phyloP scores from a whole-genome alignment of 192 early-diverging fungal genomes.

The Phlyctochytrium bullatum region DNA sequence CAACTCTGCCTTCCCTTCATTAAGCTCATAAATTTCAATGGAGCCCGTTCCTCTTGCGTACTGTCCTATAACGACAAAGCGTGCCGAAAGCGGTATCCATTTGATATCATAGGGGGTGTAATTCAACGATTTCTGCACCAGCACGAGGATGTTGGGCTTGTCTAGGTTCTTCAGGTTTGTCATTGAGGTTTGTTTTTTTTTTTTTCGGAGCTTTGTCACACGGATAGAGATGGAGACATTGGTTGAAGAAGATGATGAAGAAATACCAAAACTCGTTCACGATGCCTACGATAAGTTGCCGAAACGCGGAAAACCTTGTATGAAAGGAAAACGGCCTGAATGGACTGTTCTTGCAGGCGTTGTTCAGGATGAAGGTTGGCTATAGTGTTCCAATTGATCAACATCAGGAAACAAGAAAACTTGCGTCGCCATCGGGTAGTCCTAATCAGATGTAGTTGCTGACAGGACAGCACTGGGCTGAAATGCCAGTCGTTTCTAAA shows the following conservation, averaged over 20 bases:
- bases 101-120: constrained; percentile 56
- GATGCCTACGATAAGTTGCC: constrained; percentile 56
- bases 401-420: background rate
- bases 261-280: constrained; percentile 55
- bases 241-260: too few relatives aligned
- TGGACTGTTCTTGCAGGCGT: constrained; percentile 89
- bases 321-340: constrained; percentile 52
- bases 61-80: constrained; percentile 64
- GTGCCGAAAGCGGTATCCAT: constrained; percentile 66
- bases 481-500: constrained; percentile 73
- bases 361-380: constrained; percentile 36
- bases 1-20: constrained; percentile 40
- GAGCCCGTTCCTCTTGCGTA: constrained; percentile 56
- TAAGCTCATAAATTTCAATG: constrained; percentile 56
- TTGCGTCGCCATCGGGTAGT: constrained; percentile 33
- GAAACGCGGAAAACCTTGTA: constrained; percentile 73
- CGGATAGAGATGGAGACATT: too few relatives aligned
- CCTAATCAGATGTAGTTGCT: background rate
- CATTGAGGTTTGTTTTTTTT: background rate
- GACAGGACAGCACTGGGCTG: constrained; percentile 70
- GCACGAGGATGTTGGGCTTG: constrained; percentile 44
- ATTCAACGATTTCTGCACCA: constrained; percentile 32
- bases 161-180: constrained; percentile 24
- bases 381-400: background rate
- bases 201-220: too few relatives aligned